These are phyloP conservation scores for Raphanus raphanistrum DNA, from an alignment of 345 rosid species.

Conservation along the genomic window DNA sequence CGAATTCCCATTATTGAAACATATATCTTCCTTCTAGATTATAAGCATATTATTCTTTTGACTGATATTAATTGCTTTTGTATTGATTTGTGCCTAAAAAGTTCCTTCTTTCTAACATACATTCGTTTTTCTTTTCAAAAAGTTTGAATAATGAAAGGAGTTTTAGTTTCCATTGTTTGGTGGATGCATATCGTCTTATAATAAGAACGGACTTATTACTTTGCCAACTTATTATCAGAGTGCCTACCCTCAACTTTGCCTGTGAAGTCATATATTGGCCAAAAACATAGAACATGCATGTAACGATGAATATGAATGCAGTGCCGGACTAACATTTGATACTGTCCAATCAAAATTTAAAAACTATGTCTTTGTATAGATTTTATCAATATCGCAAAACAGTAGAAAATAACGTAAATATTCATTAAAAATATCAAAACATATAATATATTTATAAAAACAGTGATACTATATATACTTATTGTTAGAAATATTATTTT, in stretches of 20 bases:
- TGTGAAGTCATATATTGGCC: not conserved
- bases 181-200: not conserved
- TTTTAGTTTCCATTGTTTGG: slow-evolving; percentile 26
- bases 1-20: no score
- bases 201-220: not conserved
- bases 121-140: slow-evolving; percentile 31
- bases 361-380: no score
- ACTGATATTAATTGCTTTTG: slow-evolving; percentile 34
- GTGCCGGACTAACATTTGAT: no score
- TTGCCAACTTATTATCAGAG: not conserved
- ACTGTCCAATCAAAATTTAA: no score
- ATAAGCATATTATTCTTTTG: slow-evolving; percentile 17
- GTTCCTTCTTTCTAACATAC: slow-evolving; percentile 27
- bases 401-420: no score
- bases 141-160: slow-evolving; percentile 4
- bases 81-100: slow-evolving; percentile 36
- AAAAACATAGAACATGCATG: not conserved
- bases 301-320: not conserved
- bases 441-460: no score
- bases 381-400: no score
- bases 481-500: no score
- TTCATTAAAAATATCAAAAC: no score
- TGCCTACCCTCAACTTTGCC: not conserved
- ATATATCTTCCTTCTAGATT: slow-evolving; percentile 24
- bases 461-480: no score